Evolutionary conservation across 2,329 filamentous ascomycete species (phyloP), one percentile per base, ranked within the genome.

Genomic region (Epicoccum nigrum): DNA sequence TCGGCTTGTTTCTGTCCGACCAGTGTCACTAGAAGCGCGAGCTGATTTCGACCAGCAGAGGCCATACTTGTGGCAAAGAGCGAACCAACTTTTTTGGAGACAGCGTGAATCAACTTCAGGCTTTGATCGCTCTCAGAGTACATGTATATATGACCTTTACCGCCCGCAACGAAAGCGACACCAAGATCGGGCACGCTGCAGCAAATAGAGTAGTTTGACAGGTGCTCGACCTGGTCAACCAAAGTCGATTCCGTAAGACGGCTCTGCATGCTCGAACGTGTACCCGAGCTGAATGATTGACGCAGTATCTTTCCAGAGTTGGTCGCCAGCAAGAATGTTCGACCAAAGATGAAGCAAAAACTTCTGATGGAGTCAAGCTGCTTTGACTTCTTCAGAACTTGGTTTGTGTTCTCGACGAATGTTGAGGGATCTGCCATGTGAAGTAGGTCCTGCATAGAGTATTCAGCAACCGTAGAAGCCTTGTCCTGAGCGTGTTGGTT

Each of bases 261-360:
- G 12, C 46, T 51, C 7, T 28, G 35, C 7, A 34, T 20, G 7
- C 7, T 8, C 8, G 8, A 16, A 12, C 28, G 25, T 27, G 38
- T 7, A 4, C 15, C 27, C 15, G 54, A 38, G 16, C 41, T 21
- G 4, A 67, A 43, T n/a, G 44, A 59, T 32, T 64, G 65, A 0
- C 82, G 56, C 4, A 88, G 74, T 0, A 90, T 65, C 15, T 80
- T 79, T 1, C 88, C 88, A 27, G 66, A 65, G 28, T 81, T 80
- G 0, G 81, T 85, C 0, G 86, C 87, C 3, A 83, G 75, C 15
- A 90, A 68, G 2, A 90, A 64, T 1, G 74, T 69, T 3, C 76
- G 67, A 3, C 81, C 72, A 0, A 78, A 78, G 3, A 89, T 65
- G 50, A 89, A 89, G 19, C 82, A 81, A 63, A 89, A 91, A 34